phyloP scores from a whole-genome alignment of 164 flowering plant species.

The Vitis labrusca region DNA sequence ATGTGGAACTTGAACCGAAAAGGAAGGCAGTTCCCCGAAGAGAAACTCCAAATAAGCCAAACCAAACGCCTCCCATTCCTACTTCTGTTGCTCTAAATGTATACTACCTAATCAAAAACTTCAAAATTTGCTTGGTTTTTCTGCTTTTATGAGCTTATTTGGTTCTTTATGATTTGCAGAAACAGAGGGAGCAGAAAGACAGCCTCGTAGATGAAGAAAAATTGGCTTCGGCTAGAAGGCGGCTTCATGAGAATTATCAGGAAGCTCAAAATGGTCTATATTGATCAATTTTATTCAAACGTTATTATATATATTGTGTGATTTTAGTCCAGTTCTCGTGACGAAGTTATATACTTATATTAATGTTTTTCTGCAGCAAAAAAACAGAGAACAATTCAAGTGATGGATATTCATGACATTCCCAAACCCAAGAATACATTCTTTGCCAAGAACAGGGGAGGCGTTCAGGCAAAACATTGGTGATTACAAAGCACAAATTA shows the following conservation, averaged over 20 bases:
- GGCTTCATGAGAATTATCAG: constrained; percentile 89
- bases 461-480: constrained; percentile 77
- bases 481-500: constrained; percentile 21
- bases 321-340: background rate
- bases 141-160: too few species aligned
- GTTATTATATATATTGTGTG: background rate
- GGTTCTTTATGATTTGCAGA: constrained; percentile 32
- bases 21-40: constrained; percentile 35
- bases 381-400: constrained; percentile 92
- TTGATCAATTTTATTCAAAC: background rate
- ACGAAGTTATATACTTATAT: too few species aligned
- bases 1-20: constrained; percentile 54
- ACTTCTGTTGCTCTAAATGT: constrained; percentile 38
- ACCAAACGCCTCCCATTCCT: constrained; percentile 29
- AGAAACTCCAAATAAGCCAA: constrained; percentile 43
- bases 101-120: background rate
- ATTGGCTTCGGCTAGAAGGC: constrained; percentile 81
- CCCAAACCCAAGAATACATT: constrained; percentile 87
- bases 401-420: constrained; percentile 91
- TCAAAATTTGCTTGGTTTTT: too few species aligned
- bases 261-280: constrained; percentile 79
- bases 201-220: constrained; percentile 53
- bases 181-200: constrained; percentile 34
- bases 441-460: constrained; percentile 74
- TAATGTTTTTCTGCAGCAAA: constrained; percentile 59